These are phyloP conservation scores for Nidularia pulvinata DNA, from an alignment of 768 basidiomycete genomes.

Conservation along the genomic window DNA sequence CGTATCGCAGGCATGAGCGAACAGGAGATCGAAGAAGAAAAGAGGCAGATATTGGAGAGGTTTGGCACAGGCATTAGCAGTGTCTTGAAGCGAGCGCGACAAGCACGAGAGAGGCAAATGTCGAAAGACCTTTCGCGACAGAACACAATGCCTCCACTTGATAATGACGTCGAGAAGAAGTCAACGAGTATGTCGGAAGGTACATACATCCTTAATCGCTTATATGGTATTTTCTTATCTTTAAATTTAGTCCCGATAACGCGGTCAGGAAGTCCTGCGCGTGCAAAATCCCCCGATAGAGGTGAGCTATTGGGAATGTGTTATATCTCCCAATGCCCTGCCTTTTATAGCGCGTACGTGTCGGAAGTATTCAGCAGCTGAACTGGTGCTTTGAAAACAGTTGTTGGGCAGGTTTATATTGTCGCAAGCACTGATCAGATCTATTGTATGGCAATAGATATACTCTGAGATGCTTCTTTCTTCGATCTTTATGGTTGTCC, in stretches of 20 bases:
- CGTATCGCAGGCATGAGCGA: slow-evolving; percentile 68
- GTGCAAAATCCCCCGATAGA: background rate
- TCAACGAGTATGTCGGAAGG: slow-evolving; percentile 11
- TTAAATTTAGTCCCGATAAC: slow-evolving; percentile 11
- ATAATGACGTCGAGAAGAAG: background rate
- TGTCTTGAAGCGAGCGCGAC: slow-evolving; percentile 54
- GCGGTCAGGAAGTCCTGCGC: background rate
- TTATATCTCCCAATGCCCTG: background rate
- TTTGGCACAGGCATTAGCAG: slow-evolving; percentile 71
- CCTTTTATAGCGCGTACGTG: too few relatives aligned
- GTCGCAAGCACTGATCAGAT: too few relatives aligned
- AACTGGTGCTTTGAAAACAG: too few relatives aligned
- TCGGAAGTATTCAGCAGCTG: too few relatives aligned
- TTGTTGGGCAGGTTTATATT: too few relatives aligned
- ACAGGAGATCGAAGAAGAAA: slow-evolving; percentile 68
- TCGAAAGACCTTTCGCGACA: background rate
- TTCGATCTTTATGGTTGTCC: too few relatives aligned
- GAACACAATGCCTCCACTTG: background rate
- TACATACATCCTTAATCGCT: background rate
- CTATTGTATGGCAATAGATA: too few relatives aligned
- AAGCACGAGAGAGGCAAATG: slow-evolving; percentile 31
- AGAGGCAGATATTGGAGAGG: slow-evolving; percentile 62
- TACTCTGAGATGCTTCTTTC: too few relatives aligned
- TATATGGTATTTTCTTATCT: background rate
- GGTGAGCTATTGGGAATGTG: background rate